Evolutionary conservation across 441 rosid species (phyloP), one percentile per base, ranked within the genome.

Genomic region (Melastoma candidum): DNA sequence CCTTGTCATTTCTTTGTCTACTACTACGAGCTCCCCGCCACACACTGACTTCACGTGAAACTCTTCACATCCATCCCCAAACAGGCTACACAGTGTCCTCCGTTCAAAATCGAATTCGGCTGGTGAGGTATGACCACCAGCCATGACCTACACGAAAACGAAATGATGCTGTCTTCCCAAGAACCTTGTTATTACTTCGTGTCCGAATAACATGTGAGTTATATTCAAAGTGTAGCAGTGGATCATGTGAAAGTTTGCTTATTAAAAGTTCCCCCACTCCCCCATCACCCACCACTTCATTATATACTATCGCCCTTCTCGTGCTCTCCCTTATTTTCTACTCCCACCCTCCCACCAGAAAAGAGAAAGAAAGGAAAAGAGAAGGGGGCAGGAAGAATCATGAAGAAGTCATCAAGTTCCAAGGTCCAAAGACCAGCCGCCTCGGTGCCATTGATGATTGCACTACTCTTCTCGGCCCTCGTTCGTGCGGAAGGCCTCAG

Each of bases 191-290:
- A 52, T 13, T 2, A 11, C 26, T 13, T 26, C 17, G 11, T 14
- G n/a, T 39, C 43, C 7, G 11, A n/a, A 26, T 22, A 26, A 52
- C 46, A 36, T 3, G 36, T 32, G 41, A 22, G 44, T 29, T 43
- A 12, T 52, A 43, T 66, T 68, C 12, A 68, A 70, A 57, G 56
- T 57, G 26, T 43, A 44, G 73, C 61, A 77, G 63, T 46, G 82
- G 67, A 77, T 77, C 85, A 77, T 72, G 80, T 77, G 85, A 77
- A 63, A 74, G 24, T 59, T 14, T 2, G 25, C 45, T 53, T 14
- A 61, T 53, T 61, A 46, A 7, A 24, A 68, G 72, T 74, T 75
- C 59, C 25, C 11, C 17, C 1, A 12, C 12, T 13, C 2, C 45
- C 14, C 14, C 36, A 17, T 17, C 22, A 17, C 43, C 27, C 46